Base-by-base conservation (phyloP, 2,329 filamentous ascomycete genomes). In the Corniculantispora saksenae region DNA sequence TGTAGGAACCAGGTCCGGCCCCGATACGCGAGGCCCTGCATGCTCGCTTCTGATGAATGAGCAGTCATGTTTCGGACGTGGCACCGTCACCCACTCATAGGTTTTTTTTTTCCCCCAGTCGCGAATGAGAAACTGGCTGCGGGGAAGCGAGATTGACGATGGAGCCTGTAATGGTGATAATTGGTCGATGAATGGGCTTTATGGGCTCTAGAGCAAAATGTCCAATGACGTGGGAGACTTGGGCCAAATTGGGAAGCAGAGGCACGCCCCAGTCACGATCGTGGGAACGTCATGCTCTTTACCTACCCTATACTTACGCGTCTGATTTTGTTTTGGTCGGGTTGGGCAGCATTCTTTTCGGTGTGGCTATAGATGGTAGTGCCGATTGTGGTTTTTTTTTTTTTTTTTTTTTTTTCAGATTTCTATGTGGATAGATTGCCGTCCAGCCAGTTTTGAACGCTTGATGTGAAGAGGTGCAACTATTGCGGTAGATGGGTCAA, bases 221-320 rank as follows among this genome's bases (percentile, higher is more conserved):
- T 47, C 60, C 60, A 62, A 62, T 62, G 60, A 19, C 50, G 60
- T 55, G 7, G 51, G 40, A n/a, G 50, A 17, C 51, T 13, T 12
- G 38, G 38, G 27, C 60, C 60, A 35, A 62, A 55, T 62, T 62
- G 51, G 60, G 60, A 62, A 62, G 60, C 60, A 38, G 40, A 25
- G 38, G 47, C 48, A n/a, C n/a, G 45, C n/a, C 19, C 29, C 15
- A 60, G n/a, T 35, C 27, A 25, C 40, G 23, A 48, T 47, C 40
- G n/a, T 23, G n/a, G 45, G 21, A 3, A 19, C 23, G 17, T n/a
- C n/a, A 4, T 13, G 9, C 5, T 5, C 3, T 25, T 19, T 23
- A 15, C n/a, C 45, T 61, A 61, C 58, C 58, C 58, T 61, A 9
- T 17, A 61, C 32, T 32, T 10, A n/a, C n/a, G n/a, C n/a, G n/a